Conservation (phyloP, 345 rosid species). For the Pistacia atlantica region DNA sequence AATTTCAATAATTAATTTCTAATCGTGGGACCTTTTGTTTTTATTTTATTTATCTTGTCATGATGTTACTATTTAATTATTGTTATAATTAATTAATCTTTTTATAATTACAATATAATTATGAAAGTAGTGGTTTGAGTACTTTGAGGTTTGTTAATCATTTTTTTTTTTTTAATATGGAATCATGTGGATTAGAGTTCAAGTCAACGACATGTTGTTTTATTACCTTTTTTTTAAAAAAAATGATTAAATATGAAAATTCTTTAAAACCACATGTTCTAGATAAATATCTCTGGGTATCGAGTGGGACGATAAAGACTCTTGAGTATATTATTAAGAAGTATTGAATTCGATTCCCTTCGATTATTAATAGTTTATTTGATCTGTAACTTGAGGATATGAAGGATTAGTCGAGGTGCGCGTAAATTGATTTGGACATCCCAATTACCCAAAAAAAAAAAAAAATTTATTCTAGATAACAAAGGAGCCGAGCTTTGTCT, state of each 20-base stretch:
- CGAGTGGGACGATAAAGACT: too few relatives aligned
- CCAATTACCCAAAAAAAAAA: too few relatives aligned
- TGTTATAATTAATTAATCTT: not conserved
- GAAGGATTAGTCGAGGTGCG: too few relatives aligned
- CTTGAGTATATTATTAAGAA: too few relatives aligned
- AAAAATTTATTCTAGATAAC: not conserved
- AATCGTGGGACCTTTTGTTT: not conserved
- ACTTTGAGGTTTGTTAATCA: not conserved
- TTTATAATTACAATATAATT: slow-evolving; percentile 22
- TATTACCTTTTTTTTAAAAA: not conserved
- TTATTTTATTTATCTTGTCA: not conserved
- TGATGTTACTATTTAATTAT: slow-evolving; percentile 3
- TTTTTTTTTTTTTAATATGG: not conserved
- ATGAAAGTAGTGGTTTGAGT: slow-evolving; percentile 1
- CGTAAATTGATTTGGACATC: too few relatives aligned
- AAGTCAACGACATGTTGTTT: slow-evolving; percentile 35
- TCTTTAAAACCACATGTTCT: too few relatives aligned
- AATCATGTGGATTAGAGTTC: slow-evolving; percentile 17
- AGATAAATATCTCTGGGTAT: too few relatives aligned
- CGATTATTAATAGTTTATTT: too few relatives aligned
- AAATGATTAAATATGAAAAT: not conserved
- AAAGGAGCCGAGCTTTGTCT: not conserved
- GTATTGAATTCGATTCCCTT: too few relatives aligned
- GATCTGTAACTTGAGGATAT: too few relatives aligned
- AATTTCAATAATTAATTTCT: not conserved